Conservation (phyloP, 306 rosid species). For the Corylus avellana region DNA sequence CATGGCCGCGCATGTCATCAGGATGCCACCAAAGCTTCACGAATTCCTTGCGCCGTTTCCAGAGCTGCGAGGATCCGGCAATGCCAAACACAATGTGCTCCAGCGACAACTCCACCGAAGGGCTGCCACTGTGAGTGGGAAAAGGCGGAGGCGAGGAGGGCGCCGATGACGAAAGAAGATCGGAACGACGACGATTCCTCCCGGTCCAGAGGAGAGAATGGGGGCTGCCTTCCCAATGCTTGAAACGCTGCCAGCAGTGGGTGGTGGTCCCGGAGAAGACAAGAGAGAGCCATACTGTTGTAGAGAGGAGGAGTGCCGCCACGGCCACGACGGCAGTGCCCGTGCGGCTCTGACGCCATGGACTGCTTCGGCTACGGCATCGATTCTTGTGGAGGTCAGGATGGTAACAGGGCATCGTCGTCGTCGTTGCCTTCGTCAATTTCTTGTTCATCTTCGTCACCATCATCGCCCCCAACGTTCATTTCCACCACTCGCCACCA, state of each 20-base stretch:
- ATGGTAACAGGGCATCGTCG: conserved; percentile 28
- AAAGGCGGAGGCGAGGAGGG: neutral
- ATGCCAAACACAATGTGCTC: conserved; percentile 69
- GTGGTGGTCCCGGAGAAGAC: conserved; percentile 56
- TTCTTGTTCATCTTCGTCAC: conserved; percentile 7
- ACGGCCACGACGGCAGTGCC: conserved; percentile 48
- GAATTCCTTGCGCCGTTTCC: conserved; percentile 68
- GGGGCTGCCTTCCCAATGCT: conserved; percentile 47
- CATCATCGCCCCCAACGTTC: conserved; percentile 22
- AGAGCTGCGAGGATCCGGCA: conserved; percentile 73
- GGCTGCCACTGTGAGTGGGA: conserved; percentile 30
- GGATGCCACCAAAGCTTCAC: conserved; percentile 77
- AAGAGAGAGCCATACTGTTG: conserved; percentile 67
- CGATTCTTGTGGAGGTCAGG: conserved; percentile 38
- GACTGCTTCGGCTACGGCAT: conserved; percentile 34
- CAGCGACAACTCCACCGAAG: conserved; percentile 42
- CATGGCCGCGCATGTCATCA: conserved; percentile 68
- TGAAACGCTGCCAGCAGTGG: conserved; percentile 46
- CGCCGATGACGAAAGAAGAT: conserved; percentile 20
- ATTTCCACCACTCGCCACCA: conserved; percentile 27
- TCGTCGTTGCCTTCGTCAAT: neutral
- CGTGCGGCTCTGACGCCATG: conserved; percentile 46
- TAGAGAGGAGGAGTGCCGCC: conserved; percentile 59
- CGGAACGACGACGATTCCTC: conserved; percentile 20
- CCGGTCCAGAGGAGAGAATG: conserved; percentile 38